These are phyloP conservation scores for Noccaea bulbosa DNA, from an alignment of 345 rosid genomes.

Conservation along the genomic window DNA sequence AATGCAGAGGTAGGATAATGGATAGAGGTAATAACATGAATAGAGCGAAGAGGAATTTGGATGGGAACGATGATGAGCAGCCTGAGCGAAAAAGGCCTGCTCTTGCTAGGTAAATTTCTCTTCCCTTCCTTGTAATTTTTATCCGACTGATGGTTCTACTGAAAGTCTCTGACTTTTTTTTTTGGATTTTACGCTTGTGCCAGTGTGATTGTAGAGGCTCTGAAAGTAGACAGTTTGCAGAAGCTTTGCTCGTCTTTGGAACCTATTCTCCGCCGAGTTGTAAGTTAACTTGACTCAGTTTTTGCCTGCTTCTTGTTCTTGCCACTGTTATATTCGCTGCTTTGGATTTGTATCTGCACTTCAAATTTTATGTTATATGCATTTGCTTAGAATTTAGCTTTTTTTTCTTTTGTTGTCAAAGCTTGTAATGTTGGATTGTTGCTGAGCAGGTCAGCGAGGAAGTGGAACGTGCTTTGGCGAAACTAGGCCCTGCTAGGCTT, in stretches of 20 bases:
- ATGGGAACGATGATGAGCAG: constrained; percentile 61
- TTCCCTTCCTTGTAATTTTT: neutral
- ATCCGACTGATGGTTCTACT: neutral
- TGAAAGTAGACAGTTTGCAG: constrained; percentile 94
- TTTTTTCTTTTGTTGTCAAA: neutral
- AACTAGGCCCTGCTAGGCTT: constrained; percentile 88
- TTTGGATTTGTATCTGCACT: constrained; percentile 3
- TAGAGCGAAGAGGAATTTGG: constrained; percentile 66
- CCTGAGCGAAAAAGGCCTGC: constrained; percentile 81
- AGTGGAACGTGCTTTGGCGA: constrained; percentile 98
- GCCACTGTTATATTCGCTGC: neutral
- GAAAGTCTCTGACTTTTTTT: constrained; percentile 32
- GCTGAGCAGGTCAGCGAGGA: constrained; percentile 94
- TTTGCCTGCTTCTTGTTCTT: neutral
- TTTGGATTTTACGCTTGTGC: constrained; percentile 31
- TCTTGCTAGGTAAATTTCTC: constrained; percentile 59
- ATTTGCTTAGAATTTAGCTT: neutral
- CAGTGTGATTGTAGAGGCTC: constrained; percentile 96
- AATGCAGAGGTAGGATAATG: constrained; percentile 54
- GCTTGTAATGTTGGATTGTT: constrained; percentile 18
- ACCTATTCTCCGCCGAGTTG: constrained; percentile 97
- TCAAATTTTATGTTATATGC: neutral
- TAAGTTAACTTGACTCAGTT: constrained; percentile 46
- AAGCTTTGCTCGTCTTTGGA: constrained; percentile 97
- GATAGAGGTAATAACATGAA: constrained; percentile 65